Percentiles rank a stretch among this genome's conserved stretches.
Conservation (phyloP, 768 basidiomycete species). For the Solioccasus polychromus region DNA sequence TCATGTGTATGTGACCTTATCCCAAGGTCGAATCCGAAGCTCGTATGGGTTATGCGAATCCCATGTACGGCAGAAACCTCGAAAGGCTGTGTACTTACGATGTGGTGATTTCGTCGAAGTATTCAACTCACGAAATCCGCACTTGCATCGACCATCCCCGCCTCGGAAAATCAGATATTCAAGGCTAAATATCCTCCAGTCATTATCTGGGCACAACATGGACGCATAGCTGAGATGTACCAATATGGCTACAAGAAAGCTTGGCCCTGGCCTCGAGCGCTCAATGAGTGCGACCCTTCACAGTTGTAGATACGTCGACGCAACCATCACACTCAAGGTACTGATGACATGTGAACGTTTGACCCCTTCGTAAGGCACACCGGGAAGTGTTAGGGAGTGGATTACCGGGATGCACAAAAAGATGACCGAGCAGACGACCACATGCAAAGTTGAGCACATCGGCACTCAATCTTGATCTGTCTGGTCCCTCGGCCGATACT, state of each 20-base stretch:
- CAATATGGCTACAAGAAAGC: conserved; percentile 11
- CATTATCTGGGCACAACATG: not conserved
- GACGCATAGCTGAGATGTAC: not conserved
- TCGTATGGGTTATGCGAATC: not conserved
- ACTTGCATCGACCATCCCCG: not conserved
- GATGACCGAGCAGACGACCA: not conserved
- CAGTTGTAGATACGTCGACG: too few relatives aligned
- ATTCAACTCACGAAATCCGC: too few relatives aligned
- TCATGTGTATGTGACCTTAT: conserved; percentile 1
- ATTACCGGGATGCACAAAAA: not conserved
- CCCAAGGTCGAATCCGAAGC: conserved; percentile 8
- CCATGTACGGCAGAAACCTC: conserved; percentile 11
- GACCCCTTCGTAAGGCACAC: not conserved
- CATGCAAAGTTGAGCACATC: too few relatives aligned
- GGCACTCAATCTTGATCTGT: conserved; percentile 64
- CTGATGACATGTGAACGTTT: conserved; percentile 15
- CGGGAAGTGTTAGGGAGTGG: not conserved
- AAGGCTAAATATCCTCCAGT: not conserved
- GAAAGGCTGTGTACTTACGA: not conserved
- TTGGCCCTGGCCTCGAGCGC: not conserved
- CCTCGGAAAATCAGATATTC: not conserved
- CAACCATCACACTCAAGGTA: conserved; percentile 4
- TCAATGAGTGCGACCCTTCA: too few relatives aligned
- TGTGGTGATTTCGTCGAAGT: not conserved
- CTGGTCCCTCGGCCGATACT: conserved; percentile 83